phyloP scores from a whole-genome alignment of 2,329 filamentous ascomycete species.

The Monosporascus sp. region DNA sequence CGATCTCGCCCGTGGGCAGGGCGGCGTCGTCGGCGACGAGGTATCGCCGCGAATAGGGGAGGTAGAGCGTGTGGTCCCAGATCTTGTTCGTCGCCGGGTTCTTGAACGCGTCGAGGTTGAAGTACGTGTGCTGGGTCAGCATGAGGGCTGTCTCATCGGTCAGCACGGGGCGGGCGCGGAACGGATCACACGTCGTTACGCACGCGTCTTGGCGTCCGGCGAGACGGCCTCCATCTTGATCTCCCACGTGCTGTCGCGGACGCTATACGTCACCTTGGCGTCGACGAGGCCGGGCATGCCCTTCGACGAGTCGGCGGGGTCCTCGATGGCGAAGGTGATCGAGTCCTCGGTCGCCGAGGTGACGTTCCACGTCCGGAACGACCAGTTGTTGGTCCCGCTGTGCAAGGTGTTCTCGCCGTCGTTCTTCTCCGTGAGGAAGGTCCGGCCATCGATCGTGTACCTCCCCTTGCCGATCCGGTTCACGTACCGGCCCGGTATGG shows the following conservation, averaged over 20 bases:
- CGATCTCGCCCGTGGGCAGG: conserved; percentile 58
- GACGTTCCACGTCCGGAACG: conserved; percentile 59
- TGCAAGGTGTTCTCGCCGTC: conserved; percentile 52
- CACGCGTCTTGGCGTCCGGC: conserved; percentile 40
- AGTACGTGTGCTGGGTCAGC: conserved; percentile 63
- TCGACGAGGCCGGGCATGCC: conserved; percentile 59
- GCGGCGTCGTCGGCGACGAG: conserved; percentile 50
- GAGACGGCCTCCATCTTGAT: conserved; percentile 56
- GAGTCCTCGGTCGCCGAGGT: conserved; percentile 47
- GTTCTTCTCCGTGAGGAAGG: conserved; percentile 50
- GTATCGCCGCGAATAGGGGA: conserved; percentile 57
- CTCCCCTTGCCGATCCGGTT: conserved; percentile 57
- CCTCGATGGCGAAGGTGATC: conserved; percentile 62
- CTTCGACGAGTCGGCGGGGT: conserved; percentile 50
- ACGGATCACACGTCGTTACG: conserved; percentile 11
- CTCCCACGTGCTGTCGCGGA: conserved; percentile 51
- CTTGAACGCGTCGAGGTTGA: conserved; percentile 62
- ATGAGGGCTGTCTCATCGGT: conserved; percentile 43
- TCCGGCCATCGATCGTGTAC: conserved; percentile 48
- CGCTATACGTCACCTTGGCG: conserved; percentile 57
- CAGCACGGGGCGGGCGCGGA: conserved; percentile 11
- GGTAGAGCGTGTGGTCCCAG: conserved; percentile 57
- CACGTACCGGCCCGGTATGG: conserved; percentile 59
- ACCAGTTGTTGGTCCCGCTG: conserved; percentile 57
- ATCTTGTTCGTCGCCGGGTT: conserved; percentile 50